Evolutionary conservation across 2,329 filamentous ascomycete species (phyloP), one percentile per base, ranked within the genome.

Genomic region (Fusarium sp.): DNA sequence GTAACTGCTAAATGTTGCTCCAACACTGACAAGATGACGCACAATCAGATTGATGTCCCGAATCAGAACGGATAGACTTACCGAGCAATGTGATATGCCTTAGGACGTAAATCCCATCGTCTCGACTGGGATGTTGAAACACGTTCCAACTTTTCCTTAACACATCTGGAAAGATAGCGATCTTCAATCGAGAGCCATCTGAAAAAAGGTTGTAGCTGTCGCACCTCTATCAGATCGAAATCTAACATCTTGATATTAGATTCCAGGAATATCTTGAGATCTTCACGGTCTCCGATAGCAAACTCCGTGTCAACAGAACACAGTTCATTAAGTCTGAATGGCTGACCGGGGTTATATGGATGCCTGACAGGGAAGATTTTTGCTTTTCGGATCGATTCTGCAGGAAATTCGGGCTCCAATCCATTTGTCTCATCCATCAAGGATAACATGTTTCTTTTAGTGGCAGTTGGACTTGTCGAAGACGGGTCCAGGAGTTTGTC

Each of bases 31-130:
- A 12, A 27, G 5, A 18, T 35, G 27, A 5, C 33, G 5, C 14
- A 51, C 27, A 18, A 16, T 73, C 19, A 72, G 58, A 19, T 31
- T 38, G 8, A 21, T 12, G 2, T 19, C 12, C 5, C 2, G 10
- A 10, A 31, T 38, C 9, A 6, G 4, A 12, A 21, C 16, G 18
- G 15, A 7, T 15, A 23, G 10, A 61, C 69, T 10, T 64, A 74
- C 72, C 72, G 61, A 44, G 56, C 35, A 41, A 74, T 63, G 5
- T 66, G 25, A 15, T 74, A 66, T 11, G 64, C 72, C 15, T 74
- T 73, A 16, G 11, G 25, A 23, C 29, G 46, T 10, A 72, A 19
- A 21, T 72, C 54, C 14, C 66, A 61, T 46, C 38, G 51, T 15
- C 10, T 45, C 38, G 33, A 51, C 37, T 38, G n/a, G 2, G 31